phyloP scores from a whole-genome alignment of 805 yeast species.

The Ogataea nitratoaversa region DNA sequence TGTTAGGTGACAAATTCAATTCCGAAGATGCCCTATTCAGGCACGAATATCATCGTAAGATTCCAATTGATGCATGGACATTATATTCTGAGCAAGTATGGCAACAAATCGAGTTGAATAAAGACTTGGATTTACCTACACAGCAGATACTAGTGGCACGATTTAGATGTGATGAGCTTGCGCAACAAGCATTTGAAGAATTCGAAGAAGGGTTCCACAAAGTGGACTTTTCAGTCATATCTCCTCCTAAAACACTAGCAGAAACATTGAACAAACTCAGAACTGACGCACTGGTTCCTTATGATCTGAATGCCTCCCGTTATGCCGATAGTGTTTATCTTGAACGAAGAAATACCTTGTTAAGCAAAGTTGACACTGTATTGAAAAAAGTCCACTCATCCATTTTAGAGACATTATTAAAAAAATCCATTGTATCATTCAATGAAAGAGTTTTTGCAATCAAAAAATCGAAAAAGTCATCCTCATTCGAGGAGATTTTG shows the following conservation, averaged over 20 bases:
- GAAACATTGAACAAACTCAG: slow-evolving; percentile 40
- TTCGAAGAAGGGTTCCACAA: slow-evolving; percentile 35
- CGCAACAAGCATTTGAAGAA: slow-evolving; percentile 44
- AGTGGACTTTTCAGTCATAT: slow-evolving; percentile 23
- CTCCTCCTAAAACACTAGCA: slow-evolving; percentile 36
- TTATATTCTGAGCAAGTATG: slow-evolving; percentile 86
- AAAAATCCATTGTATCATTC: slow-evolving; percentile 30
- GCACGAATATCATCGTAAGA: slow-evolving; percentile 69
- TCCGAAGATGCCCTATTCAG: slow-evolving; percentile 47
- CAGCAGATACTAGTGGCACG: slow-evolving; percentile 94
- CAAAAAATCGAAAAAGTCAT: slow-evolving; percentile 22
- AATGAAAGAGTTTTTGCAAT: slow-evolving; percentile 18
- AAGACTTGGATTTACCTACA: slow-evolving; percentile 93
- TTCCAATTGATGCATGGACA: slow-evolving; percentile 97
- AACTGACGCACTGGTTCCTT: slow-evolving; percentile 43
- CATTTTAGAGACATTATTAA: slow-evolving; percentile 36
- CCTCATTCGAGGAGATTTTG: slow-evolving; percentile 23
- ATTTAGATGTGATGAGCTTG: slow-evolving; percentile 90
- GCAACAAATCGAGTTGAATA: slow-evolving; percentile 90
- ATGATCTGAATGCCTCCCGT: slow-evolving; percentile 71
- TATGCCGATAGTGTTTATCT: slow-evolving; percentile 65
- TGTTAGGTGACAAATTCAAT: slow-evolving; percentile 61
- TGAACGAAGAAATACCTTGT: slow-evolving; percentile 52
- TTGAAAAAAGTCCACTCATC: slow-evolving; percentile 41
- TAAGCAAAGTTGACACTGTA: slow-evolving; percentile 42